Conservation (phyloP, 2,329 filamentous ascomycete species). For the Colletotrichum sp. region DNA sequence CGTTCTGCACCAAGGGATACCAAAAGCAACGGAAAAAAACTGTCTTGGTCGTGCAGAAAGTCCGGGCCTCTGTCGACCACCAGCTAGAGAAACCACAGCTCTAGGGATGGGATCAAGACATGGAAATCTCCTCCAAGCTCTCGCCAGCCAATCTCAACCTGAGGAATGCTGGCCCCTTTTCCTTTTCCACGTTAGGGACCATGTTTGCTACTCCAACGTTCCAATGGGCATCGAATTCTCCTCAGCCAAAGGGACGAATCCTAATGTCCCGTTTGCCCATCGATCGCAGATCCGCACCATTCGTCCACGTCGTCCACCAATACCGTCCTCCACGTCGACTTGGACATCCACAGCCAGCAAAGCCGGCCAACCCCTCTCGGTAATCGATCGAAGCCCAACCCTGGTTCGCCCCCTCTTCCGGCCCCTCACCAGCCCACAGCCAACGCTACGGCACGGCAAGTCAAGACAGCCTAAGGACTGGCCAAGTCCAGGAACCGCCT, state of each 20-base stretch:
- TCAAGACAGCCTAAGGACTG: slow-evolving; percentile 6
- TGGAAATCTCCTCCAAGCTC: background rate
- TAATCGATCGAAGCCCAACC: slow-evolving; percentile 7
- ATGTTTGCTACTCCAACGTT: background rate
- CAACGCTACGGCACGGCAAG: background rate
- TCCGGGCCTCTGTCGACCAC: background rate
- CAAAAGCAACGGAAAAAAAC: slow-evolving; percentile 1
- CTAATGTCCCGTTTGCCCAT: background rate
- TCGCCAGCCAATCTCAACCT: background rate
- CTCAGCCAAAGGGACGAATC: background rate
- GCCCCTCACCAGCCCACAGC: slow-evolving; percentile 10
- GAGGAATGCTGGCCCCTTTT: background rate
- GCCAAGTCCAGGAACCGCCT: slow-evolving; percentile 1
- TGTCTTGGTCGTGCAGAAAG: background rate
- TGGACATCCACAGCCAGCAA: background rate
- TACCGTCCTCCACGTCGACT: background rate
- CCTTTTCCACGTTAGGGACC: background rate
- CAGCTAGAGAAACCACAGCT: background rate
- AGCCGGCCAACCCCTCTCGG: background rate
- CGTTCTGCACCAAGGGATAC: slow-evolving; percentile 4
- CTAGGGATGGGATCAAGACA: slow-evolving; percentile 5
- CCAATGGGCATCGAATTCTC: background rate
- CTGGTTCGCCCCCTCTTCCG: background rate
- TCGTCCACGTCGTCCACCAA: slow-evolving; percentile 3
- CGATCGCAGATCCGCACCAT: background rate